These are phyloP conservation scores for Alternaria conjuncta DNA, from an alignment of 2,329 filamentous ascomycete species.

Conservation along the genomic window DNA sequence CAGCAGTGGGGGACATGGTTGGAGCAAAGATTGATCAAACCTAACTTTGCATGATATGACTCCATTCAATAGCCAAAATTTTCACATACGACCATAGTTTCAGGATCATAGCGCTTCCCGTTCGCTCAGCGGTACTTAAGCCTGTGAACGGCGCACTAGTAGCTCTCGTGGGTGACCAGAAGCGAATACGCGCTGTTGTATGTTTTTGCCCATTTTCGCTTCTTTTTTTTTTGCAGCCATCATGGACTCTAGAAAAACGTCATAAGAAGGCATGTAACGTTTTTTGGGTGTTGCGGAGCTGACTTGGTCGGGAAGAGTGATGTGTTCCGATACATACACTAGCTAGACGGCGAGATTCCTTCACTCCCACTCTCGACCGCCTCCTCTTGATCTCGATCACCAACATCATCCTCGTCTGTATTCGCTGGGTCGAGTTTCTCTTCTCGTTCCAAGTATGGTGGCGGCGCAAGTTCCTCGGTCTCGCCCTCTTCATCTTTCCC, in stretches of 20 bases:
- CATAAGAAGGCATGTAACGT: too few species aligned
- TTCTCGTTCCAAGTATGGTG: constrained; percentile 42
- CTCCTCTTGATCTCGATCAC: background rate
- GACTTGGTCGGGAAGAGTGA: background rate
- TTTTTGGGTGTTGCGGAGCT: background rate
- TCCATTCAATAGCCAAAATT: too few species aligned
- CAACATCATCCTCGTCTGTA: background rate
- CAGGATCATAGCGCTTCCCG: constrained; percentile 1
- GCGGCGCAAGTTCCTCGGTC: constrained; percentile 48
- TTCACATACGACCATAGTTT: too few species aligned
- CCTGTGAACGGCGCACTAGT: too few species aligned
- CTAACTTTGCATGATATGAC: too few species aligned
- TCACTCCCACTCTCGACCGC: background rate
- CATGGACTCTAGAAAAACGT: background rate
- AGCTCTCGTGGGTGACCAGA: background rate
- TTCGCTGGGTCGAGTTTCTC: background rate
- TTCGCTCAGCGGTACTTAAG: background rate
- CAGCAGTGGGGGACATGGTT: too few species aligned
- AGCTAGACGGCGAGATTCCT: background rate
- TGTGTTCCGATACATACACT: background rate
- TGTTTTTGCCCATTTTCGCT: background rate
- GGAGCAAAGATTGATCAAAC: too few species aligned
- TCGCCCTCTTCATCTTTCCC: background rate
- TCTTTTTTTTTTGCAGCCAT: background rate
- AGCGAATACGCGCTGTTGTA: background rate